Percentiles rank a stretch among this genome's conserved stretches.
phyloP scores from a whole-genome alignment of 345 rosid genomes.

The Kernera saxatilis region DNA sequence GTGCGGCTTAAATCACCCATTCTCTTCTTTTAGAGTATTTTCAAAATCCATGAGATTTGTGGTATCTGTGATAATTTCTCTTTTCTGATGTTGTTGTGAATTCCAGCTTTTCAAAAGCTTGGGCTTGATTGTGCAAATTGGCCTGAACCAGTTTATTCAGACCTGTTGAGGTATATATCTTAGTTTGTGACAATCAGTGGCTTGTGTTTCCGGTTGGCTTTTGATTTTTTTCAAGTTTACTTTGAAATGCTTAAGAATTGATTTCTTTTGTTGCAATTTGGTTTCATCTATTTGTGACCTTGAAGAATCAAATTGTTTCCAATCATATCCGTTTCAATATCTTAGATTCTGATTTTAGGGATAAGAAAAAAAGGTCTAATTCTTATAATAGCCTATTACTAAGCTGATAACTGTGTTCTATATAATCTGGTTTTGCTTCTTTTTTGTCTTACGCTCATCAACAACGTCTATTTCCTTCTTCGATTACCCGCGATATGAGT shows the following conservation, averaged over 20 bases:
- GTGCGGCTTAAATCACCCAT: constrained; percentile 37
- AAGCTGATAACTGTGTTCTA: neutral
- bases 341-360: neutral
- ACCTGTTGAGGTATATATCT: constrained; percentile 55
- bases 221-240: neutral
- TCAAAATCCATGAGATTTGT: neutral
- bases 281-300: neutral
- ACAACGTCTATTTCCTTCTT: neutral
- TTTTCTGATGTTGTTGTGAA: constrained; percentile 13
- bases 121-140: constrained; percentile 98
- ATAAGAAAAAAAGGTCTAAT: neutral
- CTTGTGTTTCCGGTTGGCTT: neutral
- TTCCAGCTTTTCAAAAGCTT: constrained; percentile 81
- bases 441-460: neutral
- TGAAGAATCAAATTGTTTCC: neutral
- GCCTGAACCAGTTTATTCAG: constrained; percentile 76
- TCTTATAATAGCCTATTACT: neutral
- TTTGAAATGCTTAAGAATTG: neutral
- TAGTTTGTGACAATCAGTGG: neutral
- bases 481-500: neutral
- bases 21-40: neutral
- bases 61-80: neutral
- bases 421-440: neutral
- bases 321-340: neutral
- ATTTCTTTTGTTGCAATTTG: neutral